Base-by-base conservation (phyloP, 1,284 basidiomycete species). In the Apiotrichum brassicae region DNA sequence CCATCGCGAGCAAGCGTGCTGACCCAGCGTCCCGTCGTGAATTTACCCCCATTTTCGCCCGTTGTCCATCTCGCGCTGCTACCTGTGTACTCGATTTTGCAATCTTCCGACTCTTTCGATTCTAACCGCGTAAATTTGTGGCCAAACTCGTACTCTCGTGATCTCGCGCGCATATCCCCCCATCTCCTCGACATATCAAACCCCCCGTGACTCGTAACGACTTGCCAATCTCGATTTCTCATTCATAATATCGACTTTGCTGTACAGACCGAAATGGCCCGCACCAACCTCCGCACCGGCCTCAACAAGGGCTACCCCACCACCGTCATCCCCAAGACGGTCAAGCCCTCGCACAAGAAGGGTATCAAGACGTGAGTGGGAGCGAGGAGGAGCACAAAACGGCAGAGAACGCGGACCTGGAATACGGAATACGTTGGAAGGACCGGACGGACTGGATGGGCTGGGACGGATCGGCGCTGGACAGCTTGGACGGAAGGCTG, bases 241-340 rank as follows among this genome's bases (percentile, higher is more conserved):
- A 8, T 13, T 13, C n/a, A n/a, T n/a, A n/a, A n/a, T n/a, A n/a
- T n/a, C n/a, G n/a, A n/a, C n/a, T n/a, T n/a, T n/a, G n/a, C n/a
- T 1, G 8, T 24, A 48, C 48, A 57, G 43, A 48, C 24, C 43
- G 39, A 39, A 51, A 57, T 57, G 56, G 56, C 49, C 43, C 50
- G 52, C 42, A 35, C 54, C 95, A 94, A 94, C 79, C 77, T 93
- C 74, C 87, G 89, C 69, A 79, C 80, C 76, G 95, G 95, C 70
- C 79, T 82, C 70, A 95, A 94, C 83, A 85, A 86, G 70, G 95
- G 95, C 65, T 87, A 86, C 80, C 85, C 87, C 63, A 95, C 93
- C 51, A 95, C 90, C 52, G 75, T 84, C 67, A 86, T 97, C 71
- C 78, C 84, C 65, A 85, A 88, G 76, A 76, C 77, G 49, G 76